Conservation (phyloP, 371 early-diverging fungal species). For the Mucor circinelloides region DNA sequence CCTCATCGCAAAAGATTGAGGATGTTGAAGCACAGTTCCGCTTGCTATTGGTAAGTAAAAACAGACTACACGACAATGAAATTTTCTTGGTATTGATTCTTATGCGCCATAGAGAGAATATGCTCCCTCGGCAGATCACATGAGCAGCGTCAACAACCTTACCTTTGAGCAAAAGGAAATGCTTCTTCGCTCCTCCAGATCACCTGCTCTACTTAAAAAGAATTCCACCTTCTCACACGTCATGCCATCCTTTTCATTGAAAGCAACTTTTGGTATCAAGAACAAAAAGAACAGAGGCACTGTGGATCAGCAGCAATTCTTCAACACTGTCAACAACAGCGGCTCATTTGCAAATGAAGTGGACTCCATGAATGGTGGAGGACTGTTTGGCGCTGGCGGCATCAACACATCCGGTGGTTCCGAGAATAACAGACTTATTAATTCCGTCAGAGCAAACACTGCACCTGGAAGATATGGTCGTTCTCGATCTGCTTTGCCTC, state of each 20-base stretch:
- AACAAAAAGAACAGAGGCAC: background rate
- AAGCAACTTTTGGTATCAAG: conserved; percentile 32
- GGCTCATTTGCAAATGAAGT: background rate
- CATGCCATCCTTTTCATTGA: conserved; percentile 28
- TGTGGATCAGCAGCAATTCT: background rate
- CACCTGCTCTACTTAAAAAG: conserved; percentile 35
- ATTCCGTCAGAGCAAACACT: conserved; percentile 19
- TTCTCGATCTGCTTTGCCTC: conserved; percentile 17
- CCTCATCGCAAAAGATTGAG: conserved; percentile 23
- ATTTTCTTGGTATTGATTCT: background rate
- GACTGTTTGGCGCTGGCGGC: background rate
- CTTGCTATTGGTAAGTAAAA: conserved; percentile 35
- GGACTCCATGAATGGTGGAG: background rate
- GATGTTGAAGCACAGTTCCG: conserved; percentile 49
- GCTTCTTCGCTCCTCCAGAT: conserved; percentile 40
- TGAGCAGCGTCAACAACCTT: conserved; percentile 36
- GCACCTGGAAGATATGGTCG: conserved; percentile 20
- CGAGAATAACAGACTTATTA: background rate
- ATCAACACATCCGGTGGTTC: background rate
- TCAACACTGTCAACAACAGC: background rate
- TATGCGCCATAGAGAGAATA: conserved; percentile 33
- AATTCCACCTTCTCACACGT: conserved; percentile 37
- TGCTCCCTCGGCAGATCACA: conserved; percentile 42
- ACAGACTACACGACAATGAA: background rate
- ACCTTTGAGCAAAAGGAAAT: conserved; percentile 46